Base-by-base conservation (phyloP, 805 yeast genomes). In the Kazachstania martiniae region DNA sequence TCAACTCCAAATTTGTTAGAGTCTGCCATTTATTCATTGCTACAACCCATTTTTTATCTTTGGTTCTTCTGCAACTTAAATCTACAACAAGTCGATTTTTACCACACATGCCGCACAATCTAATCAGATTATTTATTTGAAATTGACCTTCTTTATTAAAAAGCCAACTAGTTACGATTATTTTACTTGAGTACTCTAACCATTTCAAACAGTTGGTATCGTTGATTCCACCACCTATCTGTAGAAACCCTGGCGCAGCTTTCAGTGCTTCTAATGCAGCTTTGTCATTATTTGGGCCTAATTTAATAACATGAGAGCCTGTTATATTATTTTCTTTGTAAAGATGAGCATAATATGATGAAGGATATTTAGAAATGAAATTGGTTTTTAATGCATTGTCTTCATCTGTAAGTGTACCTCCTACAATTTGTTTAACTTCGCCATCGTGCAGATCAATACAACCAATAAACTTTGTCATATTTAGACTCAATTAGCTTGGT, bases 1-100 rank as follows among this genome's bases (percentile, higher is more conserved):
- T 63, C 33, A 91, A 62, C 34, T 61, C 68, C 28, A 76, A 66
- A 25, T 68, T 67, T 0, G 99, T 91, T 18, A 87, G 58, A 0
- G 87, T 81, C 54, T 87, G 96, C 99, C 99, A 91, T 57, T 86
- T 81, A 59, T 91, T 87, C 75, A 86, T 91, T 2, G 97, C 95
- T n/a, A 91, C 98, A 22, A 79, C 69, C 98, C 98, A 91, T 29
- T 37, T 44, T 7, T 35, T 34, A 15, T 40, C 44, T 6, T 35
- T 43, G 5, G 49, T 50, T 12, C 61, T 57, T 38, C 94, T 69
- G 55, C 97, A 89, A 53, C 95, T 84, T 47, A 91, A 65, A 54
- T 91, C 98, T 27, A 91, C 77, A 7, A 91, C 87, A n/a, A 91
- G 58, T 27, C 69, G 62, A 3, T 65, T 63, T 12, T 67, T 72